These are phyloP conservation scores for Termitomyces heimii DNA, from an alignment of 768 basidiomycete species.

Conservation along the genomic window DNA sequence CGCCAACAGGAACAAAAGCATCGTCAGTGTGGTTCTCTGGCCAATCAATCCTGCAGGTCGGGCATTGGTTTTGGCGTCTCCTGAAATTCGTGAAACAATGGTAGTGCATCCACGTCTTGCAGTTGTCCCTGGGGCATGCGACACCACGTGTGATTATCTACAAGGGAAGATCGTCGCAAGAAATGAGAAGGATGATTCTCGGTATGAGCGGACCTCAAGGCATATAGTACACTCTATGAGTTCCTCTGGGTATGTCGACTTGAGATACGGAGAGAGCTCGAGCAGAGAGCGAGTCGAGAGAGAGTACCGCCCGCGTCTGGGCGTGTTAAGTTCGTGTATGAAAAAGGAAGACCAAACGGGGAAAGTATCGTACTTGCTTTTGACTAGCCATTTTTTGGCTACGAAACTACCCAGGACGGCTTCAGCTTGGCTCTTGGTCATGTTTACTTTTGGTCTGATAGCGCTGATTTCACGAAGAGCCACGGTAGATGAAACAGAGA, in stretches of 20 bases:
- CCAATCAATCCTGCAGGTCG: constrained; percentile 58
- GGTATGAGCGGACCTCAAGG: constrained; percentile 41
- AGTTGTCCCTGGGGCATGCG: constrained; percentile 54
- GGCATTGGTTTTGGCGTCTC: constrained; percentile 40
- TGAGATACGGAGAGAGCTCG: constrained; percentile 72
- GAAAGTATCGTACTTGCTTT: constrained; percentile 53
- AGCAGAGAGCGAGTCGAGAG: constrained; percentile 69
- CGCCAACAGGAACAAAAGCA: constrained; percentile 51
- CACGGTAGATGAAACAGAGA: constrained; percentile 69
- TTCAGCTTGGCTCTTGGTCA: constrained; percentile 75
- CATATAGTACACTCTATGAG: constrained; percentile 71
- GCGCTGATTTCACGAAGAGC: constrained; percentile 65
- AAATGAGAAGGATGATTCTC: too few species aligned
- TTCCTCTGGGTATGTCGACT: constrained; percentile 66
- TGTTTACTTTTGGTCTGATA: constrained; percentile 50
- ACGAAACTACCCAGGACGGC: constrained; percentile 72
- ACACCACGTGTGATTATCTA: constrained; percentile 68
- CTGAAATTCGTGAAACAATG: constrained; percentile 57
- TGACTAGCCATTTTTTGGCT: constrained; percentile 72
- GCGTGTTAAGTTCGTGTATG: constrained; percentile 5
- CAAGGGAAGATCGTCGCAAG: not conserved
- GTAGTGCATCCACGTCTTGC: constrained; percentile 57
- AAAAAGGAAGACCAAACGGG: not conserved
- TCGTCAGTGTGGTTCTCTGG: constrained; percentile 39
- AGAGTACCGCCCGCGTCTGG: constrained; percentile 64